A percentile compares a stretch with the other conserved stretches of the same genome.
These are phyloP conservation scores for Rhipidocladum racemiflorum DNA, from an alignment of 176 grass and related monocot species.

Conservation along the genomic window DNA sequence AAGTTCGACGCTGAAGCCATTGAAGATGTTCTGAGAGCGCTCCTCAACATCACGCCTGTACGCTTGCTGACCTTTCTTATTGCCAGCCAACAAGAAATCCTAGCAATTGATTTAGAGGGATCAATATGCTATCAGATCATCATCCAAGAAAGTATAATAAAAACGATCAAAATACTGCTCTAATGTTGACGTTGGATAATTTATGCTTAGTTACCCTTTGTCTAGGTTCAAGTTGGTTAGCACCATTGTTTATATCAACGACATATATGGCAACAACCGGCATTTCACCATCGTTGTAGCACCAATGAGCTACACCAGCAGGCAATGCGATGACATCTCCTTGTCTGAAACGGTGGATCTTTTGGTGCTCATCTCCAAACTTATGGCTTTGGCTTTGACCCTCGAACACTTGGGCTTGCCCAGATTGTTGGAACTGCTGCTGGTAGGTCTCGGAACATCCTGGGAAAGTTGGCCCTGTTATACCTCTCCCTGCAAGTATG, in stretches of 20 bases:
- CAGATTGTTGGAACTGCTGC: conserved; percentile 24
- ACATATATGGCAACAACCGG: not conserved
- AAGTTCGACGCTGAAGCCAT: not conserved
- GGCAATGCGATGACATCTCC: conserved; percentile 47
- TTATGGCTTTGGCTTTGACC: conserved; percentile 30
- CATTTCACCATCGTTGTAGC: conserved; percentile 4
- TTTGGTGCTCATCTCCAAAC: conserved; percentile 40
- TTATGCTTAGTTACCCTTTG: not conserved
- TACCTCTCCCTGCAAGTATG: conserved; percentile 27
- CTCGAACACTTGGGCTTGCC: not conserved
- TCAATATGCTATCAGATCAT: not conserved
- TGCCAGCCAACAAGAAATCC: conserved; percentile 1
- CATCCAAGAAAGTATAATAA: not conserved
- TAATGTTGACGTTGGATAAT: not conserved
- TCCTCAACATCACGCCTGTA: not conserved
- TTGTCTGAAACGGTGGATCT: conserved; percentile 31
- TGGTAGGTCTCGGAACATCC: conserved; percentile 48
- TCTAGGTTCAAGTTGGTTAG: conserved; percentile 38
- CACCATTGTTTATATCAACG: conserved; percentile 24
- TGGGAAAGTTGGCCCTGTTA: conserved; percentile 18
- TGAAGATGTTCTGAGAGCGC: not conserved
- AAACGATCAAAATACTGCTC: not conserved
- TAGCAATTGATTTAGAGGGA: not conserved
- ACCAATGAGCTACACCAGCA: conserved; percentile 31
- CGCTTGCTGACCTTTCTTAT: not conserved